Base-by-base conservation (phyloP, 2,329 filamentous ascomycete genomes). In the Neofusicoccum parvum region DNA sequence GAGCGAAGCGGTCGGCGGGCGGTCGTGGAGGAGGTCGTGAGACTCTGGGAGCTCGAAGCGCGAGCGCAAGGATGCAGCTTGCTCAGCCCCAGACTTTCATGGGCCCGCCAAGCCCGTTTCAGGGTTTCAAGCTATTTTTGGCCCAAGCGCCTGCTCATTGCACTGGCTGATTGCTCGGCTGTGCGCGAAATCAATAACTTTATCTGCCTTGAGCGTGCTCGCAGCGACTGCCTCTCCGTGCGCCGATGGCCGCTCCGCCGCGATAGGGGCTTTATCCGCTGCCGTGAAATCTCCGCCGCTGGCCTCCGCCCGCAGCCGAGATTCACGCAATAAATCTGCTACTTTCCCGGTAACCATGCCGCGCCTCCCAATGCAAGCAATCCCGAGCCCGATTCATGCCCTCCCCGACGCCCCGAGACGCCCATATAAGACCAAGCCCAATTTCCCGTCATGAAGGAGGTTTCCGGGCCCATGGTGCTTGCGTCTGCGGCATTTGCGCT, bases 401-500 rank as follows among this genome's bases (percentile, higher is more conserved):
- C 49, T 37, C n/a, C 41, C 56, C 56, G 56, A 60, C 27, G 15
- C 56, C 56, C 56, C 56, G 56, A 60, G 23, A 10, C 27, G 43
- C 27, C 9, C 56, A 60, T 60, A 48, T 49, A 60, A 60, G 15
- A 58, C 14, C 20, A 17, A 17, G 20, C 7, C 32, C 56, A 60
- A 60, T 60, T 60, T 63, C 56, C 45, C 56, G 12, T 65, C 56
- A 60, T 46, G 53, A 50, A 36, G 50, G 39, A 43, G 56, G 43
- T 66, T 67, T 64, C 14, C 65, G 51, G 9, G 65, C 65, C 53
- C 65, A 67, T 12, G 65, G 65, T 46, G 62, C 62, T 46, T 65
- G 60, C 41, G 65, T 64, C 20, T 49, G 65, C 50, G 62, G 34
- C 62, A 67, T 65, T 46, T 39, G 53, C 10, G 10, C 32, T 43